Conservation (phyloP, 306 rosid species). For the Cotoneaster glaucophyllus region DNA sequence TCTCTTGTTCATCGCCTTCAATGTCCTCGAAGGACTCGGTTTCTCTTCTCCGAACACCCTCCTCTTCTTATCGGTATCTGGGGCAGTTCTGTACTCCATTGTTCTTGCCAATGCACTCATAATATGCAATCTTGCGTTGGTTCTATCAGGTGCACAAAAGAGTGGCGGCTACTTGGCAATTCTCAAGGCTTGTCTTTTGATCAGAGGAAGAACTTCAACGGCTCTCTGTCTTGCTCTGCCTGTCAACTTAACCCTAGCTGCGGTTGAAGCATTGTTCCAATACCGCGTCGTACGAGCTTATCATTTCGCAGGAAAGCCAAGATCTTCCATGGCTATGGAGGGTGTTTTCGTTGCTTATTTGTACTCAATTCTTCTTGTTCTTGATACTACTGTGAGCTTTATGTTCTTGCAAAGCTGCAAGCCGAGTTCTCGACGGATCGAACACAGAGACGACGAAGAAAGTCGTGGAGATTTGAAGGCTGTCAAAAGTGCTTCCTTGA, state of each 20-base stretch:
- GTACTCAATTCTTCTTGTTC: constrained; percentile 64
- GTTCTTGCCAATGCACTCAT: constrained; percentile 74
- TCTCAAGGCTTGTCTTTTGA: constrained; percentile 61
- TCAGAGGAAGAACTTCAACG: constrained; percentile 61
- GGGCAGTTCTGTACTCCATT: constrained; percentile 77
- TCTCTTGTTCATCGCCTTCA: constrained; percentile 61
- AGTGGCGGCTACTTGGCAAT: constrained; percentile 60
- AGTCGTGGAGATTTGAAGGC: constrained; percentile 19
- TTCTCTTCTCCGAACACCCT: constrained; percentile 30
- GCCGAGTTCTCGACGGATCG: constrained; percentile 20
- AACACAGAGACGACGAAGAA: constrained; percentile 30
- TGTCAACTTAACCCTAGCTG: constrained; percentile 56
- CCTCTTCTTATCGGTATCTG: constrained; percentile 54
- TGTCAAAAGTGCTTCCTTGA: constrained; percentile 40
- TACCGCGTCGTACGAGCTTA: constrained; percentile 52
- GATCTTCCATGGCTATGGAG: constrained; percentile 43
- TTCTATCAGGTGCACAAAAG: constrained; percentile 61
- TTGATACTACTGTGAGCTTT: constrained; percentile 64
- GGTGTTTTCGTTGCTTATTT: constrained; percentile 66
- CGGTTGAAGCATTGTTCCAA: constrained; percentile 78
- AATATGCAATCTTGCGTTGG: constrained; percentile 57
- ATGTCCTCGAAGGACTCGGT: constrained; percentile 38
- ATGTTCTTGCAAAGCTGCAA: constrained; percentile 61
- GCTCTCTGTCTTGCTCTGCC: constrained; percentile 78
- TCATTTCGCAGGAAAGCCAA: constrained; percentile 23